phyloP scores from a whole-genome alignment of 345 rosid genomes.

The Erucastrum elatum region DNA sequence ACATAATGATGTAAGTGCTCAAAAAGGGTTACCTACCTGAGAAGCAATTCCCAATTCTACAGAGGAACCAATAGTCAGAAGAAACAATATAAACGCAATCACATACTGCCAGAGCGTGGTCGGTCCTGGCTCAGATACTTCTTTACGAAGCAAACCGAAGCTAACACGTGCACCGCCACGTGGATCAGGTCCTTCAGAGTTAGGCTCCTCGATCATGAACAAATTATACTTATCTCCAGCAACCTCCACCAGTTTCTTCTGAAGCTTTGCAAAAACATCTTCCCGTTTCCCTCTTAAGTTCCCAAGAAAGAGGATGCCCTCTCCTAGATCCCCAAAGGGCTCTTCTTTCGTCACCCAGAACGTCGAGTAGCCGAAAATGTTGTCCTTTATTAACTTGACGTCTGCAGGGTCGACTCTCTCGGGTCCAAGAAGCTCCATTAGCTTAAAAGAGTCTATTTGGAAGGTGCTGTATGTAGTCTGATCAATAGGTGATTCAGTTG shows the following conservation, averaged over 20 bases:
- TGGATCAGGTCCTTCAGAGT: slow-evolving; percentile 86
- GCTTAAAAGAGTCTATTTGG: slow-evolving; percentile 87
- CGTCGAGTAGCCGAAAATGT: slow-evolving; percentile 84
- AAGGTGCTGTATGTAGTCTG: slow-evolving; percentile 58
- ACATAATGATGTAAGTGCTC: slow-evolving; percentile 1
- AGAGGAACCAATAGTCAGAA: slow-evolving; percentile 83
- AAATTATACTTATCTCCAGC: slow-evolving; percentile 76
- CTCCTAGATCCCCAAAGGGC: slow-evolving; percentile 88
- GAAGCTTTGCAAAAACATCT: slow-evolving; percentile 81
- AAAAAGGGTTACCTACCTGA: slow-evolving; percentile 52
- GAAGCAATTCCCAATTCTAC: slow-evolving; percentile 95
- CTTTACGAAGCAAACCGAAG: slow-evolving; percentile 89
- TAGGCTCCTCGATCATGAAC: slow-evolving; percentile 96
- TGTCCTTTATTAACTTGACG: slow-evolving; percentile 79
- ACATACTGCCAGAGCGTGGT: slow-evolving; percentile 99
- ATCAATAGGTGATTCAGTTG: slow-evolving; percentile 65
- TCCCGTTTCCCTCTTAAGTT: slow-evolving; percentile 83
- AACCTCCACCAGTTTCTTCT: slow-evolving; percentile 60
- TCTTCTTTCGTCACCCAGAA: slow-evolving; percentile 98
- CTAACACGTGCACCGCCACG: slow-evolving; percentile 96
- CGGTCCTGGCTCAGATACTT: slow-evolving; percentile 93
- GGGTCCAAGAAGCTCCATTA: slow-evolving; percentile 96
- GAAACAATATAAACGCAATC: slow-evolving; percentile 76
- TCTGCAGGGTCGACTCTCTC: slow-evolving; percentile 88
- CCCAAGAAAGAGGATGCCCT: slow-evolving; percentile 88